Evolutionary conservation across 2,329 filamentous ascomycete species (phyloP), one percentile per base, ranked within the genome.

Genomic region (Thelonectria rubi): DNA sequence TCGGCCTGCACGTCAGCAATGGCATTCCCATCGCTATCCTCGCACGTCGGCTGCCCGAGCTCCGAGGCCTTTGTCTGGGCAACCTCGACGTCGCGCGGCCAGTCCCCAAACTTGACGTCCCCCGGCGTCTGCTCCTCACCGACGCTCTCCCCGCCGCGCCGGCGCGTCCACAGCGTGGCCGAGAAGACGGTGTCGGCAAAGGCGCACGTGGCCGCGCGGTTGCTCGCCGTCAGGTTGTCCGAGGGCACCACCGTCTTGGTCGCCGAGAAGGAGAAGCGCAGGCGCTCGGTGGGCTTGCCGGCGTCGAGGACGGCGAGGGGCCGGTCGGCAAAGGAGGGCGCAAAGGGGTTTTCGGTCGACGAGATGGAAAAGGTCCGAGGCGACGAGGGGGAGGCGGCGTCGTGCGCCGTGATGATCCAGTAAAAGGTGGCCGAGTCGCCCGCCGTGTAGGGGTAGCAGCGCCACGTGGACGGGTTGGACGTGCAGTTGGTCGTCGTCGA

Each of bases 1-100:
- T 76, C 75, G 9, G 75, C 74, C 58, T 78, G 76, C 4, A 80
- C 68, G 53, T 76, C 69, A 0, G 76, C 78, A 24, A 82, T 69
- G n/a, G 57, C 58, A 1, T 72, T 69, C 3, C 80, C 80, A 5
- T 71, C 58, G 3, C 62, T 63, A 52, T 82, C 77, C 51, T 76
- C 80, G 73, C 89, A 91, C 18, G 80, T 79, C 1, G 88, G 88
- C 3, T 83, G 78, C 7, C 80, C 79, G 8, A 61, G 53, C 32
- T 67, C 65, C 5, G 67, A 69, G 2, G 75, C 73, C 64, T 84
- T 82, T 26, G 78, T 73, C 74, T 89, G 83, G 55, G 79, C 77
- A 40, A 90, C 76, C 51, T 86, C 81, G 2, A 88, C 81, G 17
- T 85, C 82, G 58, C 81, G 88, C 0, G 86, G 85, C 87, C 87